Conservation (phyloP, 1,139 yeast genomes). For the Schizosaccharomyces versatilis region DNA sequence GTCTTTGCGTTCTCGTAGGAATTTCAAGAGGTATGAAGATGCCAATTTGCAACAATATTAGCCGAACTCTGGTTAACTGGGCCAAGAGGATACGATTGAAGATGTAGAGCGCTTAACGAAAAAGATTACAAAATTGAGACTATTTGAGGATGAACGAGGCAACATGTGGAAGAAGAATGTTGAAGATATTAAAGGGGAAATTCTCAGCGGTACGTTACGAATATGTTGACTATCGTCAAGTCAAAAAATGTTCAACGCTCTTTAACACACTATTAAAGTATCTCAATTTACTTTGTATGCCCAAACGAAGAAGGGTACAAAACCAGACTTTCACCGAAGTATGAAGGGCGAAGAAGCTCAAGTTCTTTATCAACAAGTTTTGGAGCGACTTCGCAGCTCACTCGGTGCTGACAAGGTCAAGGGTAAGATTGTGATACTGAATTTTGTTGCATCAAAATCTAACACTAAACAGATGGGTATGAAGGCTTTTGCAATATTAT, state of each 20-base stretch:
- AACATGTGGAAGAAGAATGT: background rate
- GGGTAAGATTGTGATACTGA: background rate
- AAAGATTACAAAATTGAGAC: background rate
- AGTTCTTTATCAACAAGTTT: slow-evolving; percentile 41
- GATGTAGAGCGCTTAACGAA: background rate
- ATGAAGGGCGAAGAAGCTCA: slow-evolving; percentile 30
- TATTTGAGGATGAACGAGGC: background rate
- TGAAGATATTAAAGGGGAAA: background rate
- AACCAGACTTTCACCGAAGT: slow-evolving; percentile 14
- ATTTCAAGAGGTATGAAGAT: background rate
- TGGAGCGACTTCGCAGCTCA: slow-evolving; percentile 27
- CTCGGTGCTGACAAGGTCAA: slow-evolving; percentile 30
- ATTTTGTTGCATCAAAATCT: too few species aligned
- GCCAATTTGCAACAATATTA: too few species aligned
- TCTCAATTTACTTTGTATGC: slow-evolving; percentile 83
- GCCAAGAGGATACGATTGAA: background rate
- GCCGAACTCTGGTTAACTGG: background rate
- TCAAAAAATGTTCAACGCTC: too few species aligned
- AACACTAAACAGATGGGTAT: too few species aligned
- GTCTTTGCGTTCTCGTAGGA: background rate
- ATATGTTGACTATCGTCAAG: background rate
- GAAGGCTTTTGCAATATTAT: slow-evolving; percentile 20
- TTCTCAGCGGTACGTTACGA: background rate
- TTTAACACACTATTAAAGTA: slow-evolving; percentile 20
- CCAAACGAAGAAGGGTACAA: slow-evolving; percentile 11